These are phyloP conservation scores for Aspergillus biplanus DNA, from an alignment of 495 filamentous ascomycete genomes.

Conservation along the genomic window DNA sequence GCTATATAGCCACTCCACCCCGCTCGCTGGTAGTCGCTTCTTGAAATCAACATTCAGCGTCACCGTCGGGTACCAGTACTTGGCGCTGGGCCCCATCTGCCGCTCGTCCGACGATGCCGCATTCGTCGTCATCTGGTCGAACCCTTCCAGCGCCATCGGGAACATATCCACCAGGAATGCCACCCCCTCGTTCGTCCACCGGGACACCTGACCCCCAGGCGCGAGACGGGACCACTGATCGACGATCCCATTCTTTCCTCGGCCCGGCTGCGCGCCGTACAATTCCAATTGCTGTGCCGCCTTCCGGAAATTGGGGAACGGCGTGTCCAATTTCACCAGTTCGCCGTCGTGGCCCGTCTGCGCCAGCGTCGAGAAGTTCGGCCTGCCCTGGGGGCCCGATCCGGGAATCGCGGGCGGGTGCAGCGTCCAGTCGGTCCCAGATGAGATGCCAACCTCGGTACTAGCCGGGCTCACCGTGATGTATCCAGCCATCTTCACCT, in stretches of 20 bases:
- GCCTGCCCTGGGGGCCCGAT: slow-evolving; percentile 24
- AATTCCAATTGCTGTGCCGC: slow-evolving; percentile 57
- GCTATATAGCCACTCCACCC: slow-evolving; percentile 68
- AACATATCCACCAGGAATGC: slow-evolving; percentile 68
- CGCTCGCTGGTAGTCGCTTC: slow-evolving; percentile 58
- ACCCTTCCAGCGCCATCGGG: slow-evolving; percentile 57
- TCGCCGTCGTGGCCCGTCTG: slow-evolving; percentile 38
- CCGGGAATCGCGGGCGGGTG: slow-evolving; percentile 49
- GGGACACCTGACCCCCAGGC: slow-evolving; percentile 38
- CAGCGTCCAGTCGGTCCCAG: slow-evolving; percentile 55
- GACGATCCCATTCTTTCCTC: slow-evolving; percentile 45
- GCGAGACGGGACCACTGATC: slow-evolving; percentile 71
- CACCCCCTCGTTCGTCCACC: slow-evolving; percentile 58
- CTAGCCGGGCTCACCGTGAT: slow-evolving; percentile 66
- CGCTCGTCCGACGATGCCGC: slow-evolving; percentile 21
- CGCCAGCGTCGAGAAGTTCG: slow-evolving; percentile 38
- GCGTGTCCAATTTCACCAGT: slow-evolving; percentile 39
- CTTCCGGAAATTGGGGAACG: slow-evolving; percentile 53
- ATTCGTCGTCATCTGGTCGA: slow-evolving; percentile 37
- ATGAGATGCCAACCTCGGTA: slow-evolving; percentile 60
- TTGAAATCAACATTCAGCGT: slow-evolving; percentile 71
- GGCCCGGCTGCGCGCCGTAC: slow-evolving; percentile 53
- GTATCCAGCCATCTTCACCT: slow-evolving; percentile 68
- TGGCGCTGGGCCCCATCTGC: slow-evolving; percentile 24
- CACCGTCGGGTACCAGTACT: slow-evolving; percentile 80